Base-by-base conservation (phyloP, 2,329 filamentous ascomycete species). In the Elsinoe necatrix region DNA sequence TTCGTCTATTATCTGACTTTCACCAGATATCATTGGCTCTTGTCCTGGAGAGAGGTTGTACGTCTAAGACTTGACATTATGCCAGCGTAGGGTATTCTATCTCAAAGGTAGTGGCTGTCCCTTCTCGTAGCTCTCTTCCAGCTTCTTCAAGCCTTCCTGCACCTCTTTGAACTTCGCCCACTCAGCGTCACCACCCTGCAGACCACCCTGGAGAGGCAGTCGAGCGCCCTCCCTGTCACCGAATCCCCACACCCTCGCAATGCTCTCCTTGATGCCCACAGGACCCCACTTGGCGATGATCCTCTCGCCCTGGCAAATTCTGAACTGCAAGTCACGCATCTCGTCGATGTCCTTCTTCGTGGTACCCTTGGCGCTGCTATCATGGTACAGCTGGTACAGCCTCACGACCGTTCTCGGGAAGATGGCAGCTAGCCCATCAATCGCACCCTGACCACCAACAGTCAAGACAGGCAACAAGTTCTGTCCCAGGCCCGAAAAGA, bases 401-500 rank as follows among this genome's bases (percentile, higher is more conserved):
- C 74, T 70, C 34, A 83, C 79, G 0, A 86, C 74, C 0, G 80
- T 77, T 64, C 80, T 80, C 14, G 83, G 83, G 67, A 83, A 86
- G 69, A 84, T 78, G 11, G 79, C 81, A 1, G 83, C 82, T 20
- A 85, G 73, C 14, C 82, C 84, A 60, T 86, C 84, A 58, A 86
- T 85, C 21, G 82, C 81, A 14, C 83, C 83, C 5, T 79, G 81
- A 14, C 80, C 81, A 47, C 82, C 82, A 58, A 86, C 78, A 34
- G 79, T 71, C 1, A 86, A 74, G 14, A 84, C 77, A 1, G 82
- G 81, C 1, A 83, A 75, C 2, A 85, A 74, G 65, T 85, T 83
- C 66, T 86, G 83, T 2, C 83, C 83, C 1, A 85, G 75, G 0
- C 83, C 83, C 2, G 81, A 83, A 71, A 80, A 86, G 27, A 81